A percentile compares a stretch with the other conserved stretches of the same genome.
phyloP scores from a whole-genome alignment of 805 yeast species.

The Saccharomycopsis javanensis region DNA sequence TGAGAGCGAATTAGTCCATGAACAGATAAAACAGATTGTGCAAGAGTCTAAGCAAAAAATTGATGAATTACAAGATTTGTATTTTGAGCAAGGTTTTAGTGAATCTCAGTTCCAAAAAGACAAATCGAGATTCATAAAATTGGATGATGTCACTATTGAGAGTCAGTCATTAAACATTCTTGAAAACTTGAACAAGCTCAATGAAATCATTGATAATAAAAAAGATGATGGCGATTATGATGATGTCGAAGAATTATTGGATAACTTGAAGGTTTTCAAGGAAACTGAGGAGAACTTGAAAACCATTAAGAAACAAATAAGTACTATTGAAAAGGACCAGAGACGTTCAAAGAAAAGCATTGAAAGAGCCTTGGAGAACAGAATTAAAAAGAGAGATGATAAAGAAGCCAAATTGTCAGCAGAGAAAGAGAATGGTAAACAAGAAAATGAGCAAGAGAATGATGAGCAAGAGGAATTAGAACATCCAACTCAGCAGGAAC shows the following conservation, averaged over 20 bases:
- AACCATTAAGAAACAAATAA: constrained; percentile 5
- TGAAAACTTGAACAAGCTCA: constrained; percentile 12
- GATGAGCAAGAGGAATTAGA: background rate
- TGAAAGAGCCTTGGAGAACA: constrained; percentile 14
- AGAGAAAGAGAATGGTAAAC: background rate
- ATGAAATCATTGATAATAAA: constrained; percentile 1
- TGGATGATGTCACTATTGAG: constrained; percentile 18
- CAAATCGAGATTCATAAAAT: constrained; percentile 9
- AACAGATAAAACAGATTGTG: constrained; percentile 5
- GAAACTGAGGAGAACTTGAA: constrained; percentile 3
- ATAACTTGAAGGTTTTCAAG: constrained; percentile 2
- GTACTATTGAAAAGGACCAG: constrained; percentile 16
- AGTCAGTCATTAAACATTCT: constrained; percentile 12
- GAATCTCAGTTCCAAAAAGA: constrained; percentile 16
- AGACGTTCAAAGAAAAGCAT: constrained; percentile 11
- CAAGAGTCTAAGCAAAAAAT: constrained; percentile 1
- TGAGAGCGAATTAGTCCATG: constrained; percentile 24
- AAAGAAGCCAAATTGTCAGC: constrained; percentile 1
- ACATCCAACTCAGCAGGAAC: background rate
- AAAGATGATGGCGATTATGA: constrained; percentile 5
- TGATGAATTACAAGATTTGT: constrained; percentile 2
- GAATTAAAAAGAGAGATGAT: constrained; percentile 17
- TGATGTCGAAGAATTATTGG: constrained; percentile 11
- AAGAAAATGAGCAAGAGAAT: background rate
- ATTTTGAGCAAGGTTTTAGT: constrained; percentile 7